Percentiles rank a stretch among this genome's conserved stretches.
Evolutionary conservation across 177 flowering plant genomes (phyloP).

Genomic region (Vitis hybrid): DNA sequence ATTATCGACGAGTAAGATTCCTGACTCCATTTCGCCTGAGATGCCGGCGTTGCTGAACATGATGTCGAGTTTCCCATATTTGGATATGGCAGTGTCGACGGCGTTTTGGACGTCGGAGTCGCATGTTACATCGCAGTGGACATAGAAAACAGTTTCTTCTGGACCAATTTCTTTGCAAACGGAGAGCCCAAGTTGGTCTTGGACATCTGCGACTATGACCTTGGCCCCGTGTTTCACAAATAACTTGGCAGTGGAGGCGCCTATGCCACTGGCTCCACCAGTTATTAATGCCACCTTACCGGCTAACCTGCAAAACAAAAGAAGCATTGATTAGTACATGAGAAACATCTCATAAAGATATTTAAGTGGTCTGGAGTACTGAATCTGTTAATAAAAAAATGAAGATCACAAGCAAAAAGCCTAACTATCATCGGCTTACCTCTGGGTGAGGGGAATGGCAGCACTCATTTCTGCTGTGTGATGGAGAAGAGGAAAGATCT

Average conservation of each 20-base stretch:
- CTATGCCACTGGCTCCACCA: conserved; percentile 34
- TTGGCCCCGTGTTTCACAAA: conserved; percentile 20
- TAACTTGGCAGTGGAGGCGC: conserved; percentile 27
- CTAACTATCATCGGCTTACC: no score
- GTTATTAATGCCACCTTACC: conserved; percentile 35
- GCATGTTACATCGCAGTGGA: no score
- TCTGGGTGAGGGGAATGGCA: no score
- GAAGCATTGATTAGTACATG: neutral
- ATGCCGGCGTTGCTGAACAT: conserved; percentile 25
- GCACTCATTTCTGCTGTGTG: no score
- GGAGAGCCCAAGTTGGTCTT: no score
- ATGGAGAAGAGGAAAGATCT: no score
- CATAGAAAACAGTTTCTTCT: no score
- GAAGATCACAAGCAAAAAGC: no score
- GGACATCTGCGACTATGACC: conserved; percentile 9
- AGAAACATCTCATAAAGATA: no score
- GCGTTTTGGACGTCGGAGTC: conserved; percentile 7
- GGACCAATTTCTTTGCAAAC: neutral
- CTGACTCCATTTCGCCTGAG: neutral
- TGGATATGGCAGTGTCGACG: conserved; percentile 12
- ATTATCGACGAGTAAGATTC: conserved; percentile 5
- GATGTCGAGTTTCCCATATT: conserved; percentile 19
- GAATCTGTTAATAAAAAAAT: no score
- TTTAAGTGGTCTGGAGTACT: no score
- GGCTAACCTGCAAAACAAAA: conserved; percentile 20